Conservation (phyloP, 352 stramenopile species). For the Globisporangium spinosum region DNA sequence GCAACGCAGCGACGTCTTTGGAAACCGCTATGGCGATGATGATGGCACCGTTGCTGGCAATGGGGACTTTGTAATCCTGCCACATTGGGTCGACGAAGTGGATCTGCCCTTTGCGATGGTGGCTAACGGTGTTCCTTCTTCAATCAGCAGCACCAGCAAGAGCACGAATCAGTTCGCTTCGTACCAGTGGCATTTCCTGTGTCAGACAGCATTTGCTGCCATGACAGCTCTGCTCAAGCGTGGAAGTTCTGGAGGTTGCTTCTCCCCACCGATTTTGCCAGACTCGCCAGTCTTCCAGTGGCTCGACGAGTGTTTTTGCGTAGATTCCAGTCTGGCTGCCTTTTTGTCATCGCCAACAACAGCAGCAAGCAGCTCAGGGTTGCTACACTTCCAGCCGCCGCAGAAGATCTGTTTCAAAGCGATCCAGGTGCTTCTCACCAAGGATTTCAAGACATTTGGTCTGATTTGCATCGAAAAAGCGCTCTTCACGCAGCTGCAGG, state of each 20-base stretch:
- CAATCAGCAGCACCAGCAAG: background rate
- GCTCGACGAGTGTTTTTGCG: conserved; percentile 59
- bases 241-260: conserved; percentile 12
- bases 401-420: conserved; percentile 36
- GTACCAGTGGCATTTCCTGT: conserved; percentile 33
- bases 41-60: conserved; percentile 14
- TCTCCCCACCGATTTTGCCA: conserved; percentile 13
- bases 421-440: conserved; percentile 30
- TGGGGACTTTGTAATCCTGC: conserved; percentile 26
- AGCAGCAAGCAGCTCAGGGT: conserved; percentile 1
- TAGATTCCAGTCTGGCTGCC: conserved; percentile 18
- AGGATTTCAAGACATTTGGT: conserved; percentile 24
- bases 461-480: conserved; percentile 40
- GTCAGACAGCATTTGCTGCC: conserved; percentile 28
- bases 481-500: conserved; percentile 28
- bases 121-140: background rate
- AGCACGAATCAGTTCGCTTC: conserved; percentile 10
- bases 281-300: conserved; percentile 34
- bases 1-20: conserved; percentile 43
- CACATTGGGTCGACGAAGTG: conserved; percentile 50
- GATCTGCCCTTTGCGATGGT: background rate
- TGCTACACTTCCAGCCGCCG: conserved; percentile 42
- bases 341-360: background rate
- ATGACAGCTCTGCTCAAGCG: conserved; percentile 18
- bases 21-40: conserved; percentile 17